Conservation (phyloP, 345 rosid genomes). For the Angophora floribunda region DNA sequence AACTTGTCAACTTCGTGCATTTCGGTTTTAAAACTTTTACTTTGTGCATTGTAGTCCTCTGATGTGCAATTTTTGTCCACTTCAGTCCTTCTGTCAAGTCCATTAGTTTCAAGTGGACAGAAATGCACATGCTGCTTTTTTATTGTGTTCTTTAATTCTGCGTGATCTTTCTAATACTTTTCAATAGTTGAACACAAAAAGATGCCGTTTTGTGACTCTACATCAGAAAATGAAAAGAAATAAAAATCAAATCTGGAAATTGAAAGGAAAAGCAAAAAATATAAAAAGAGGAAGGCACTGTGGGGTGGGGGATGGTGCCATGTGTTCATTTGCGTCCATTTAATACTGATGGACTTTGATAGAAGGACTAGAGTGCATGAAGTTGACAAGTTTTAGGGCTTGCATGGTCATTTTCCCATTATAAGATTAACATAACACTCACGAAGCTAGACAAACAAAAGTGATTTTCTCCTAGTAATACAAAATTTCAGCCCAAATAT, state of each 20-base stretch:
- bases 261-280: not conserved
- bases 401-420: not conserved
- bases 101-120: not conserved
- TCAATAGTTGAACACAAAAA: not conserved
- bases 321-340: not conserved
- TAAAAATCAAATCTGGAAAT: not conserved
- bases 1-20: not conserved
- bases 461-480: not conserved
- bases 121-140: not conserved
- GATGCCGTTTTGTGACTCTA: not conserved
- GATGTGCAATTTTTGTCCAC: not conserved
- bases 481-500: not conserved
- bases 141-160: not conserved
- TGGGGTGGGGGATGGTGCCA: not conserved
- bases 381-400: not conserved
- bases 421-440: not conserved
- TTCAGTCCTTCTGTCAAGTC: not conserved
- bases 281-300: not conserved
- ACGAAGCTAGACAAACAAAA: not conserved
- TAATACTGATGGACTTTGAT: not conserved
- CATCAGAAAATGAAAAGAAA: not conserved
- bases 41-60: no score
- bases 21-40: no score
- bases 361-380: not conserved
- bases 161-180: not conserved